Evolutionary conservation across 371 early-diverging fungal species (phyloP), one percentile per base, ranked within the genome.

Genomic region (Mucor sp.): DNA sequence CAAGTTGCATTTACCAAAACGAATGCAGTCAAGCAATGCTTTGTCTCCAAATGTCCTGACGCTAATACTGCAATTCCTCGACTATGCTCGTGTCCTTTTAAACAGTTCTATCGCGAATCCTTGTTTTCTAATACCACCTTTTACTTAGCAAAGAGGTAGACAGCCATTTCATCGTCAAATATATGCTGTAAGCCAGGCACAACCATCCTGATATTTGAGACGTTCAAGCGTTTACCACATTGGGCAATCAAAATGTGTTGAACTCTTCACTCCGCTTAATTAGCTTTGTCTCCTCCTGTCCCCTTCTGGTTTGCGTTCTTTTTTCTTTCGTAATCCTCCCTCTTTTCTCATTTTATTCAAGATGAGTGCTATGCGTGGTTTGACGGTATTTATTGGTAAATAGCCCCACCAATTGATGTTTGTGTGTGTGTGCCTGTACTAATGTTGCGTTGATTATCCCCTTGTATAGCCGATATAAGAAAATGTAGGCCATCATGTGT

Each of bases 401-500:
- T 33, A 6, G 48, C 15, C 17, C 15, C 17, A 41, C 17, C 41
- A 41, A 41, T 41, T 41, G 41, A 17, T 58, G 1, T 1, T 17
- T 70, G 19, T 58, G 27, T 58, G 91, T 91, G 11, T 41, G 17
- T 57, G 94, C 17, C 15, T n/a, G 3, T 28, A 32, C 30, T 19
- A 19, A 32, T 57, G n/a, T 33, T 57, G 6, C n/a, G 41, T 41
- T 57, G 6, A 33, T 57, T 33, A 19, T 32, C 6, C 6, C 9
- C 93, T 33, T 8, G 6, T 81, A 92, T 94, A 72, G 92, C 95
- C 65, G 97, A 97, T 85, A 80, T 93, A 69, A 81, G 94, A 60
- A 92, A 92, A 74, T 93, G 93, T 91, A 83, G 71, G 87, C 6
- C 6, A 30, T 8, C 19, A 15, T 33, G 7, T 35, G 33, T 33